Base-by-base conservation (phyloP, 2,329 filamentous ascomycete species). In the Amphichorda felina region DNA sequence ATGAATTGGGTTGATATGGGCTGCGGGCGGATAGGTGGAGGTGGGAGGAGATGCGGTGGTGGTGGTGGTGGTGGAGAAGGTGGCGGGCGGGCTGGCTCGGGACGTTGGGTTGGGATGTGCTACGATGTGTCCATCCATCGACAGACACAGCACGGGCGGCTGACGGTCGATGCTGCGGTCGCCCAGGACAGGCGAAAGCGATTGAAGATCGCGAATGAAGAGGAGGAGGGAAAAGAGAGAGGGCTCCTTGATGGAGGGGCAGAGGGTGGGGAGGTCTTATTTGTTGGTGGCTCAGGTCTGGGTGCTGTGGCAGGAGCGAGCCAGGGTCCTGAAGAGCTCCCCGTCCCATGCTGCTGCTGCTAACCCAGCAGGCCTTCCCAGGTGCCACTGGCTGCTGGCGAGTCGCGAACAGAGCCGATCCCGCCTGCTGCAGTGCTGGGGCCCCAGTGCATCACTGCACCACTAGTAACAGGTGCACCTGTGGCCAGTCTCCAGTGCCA, bases 101-200 rank as follows among this genome's bases (percentile, higher is more conserved):
- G 16, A 24, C 19, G 29, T 41, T 33, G 49, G 41, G 36, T 43
- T 38, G 15, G 47, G 36, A 39, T 26, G 26, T 2, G 33, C n/a
- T n/a, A n/a, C n/a, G n/a, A n/a, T n/a, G n/a, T n/a, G n/a, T n/a
- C 28, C 19, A 25, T 13, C 37, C 28, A 19, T 32, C 9, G 24
- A n/a, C 25, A 15, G 22, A 27, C 32, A 17, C 32, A 8, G 24
- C 37, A 14, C 24, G 24, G 17, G 15, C 33, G n/a, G 36, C 33
- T 31, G 32, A 30, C 10, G 17, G 34, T 18, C 14, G 15, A 15
- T 17, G 30, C 18, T 47, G 41, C 19, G 27, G 27, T 52, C 46
- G 33, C 33, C 24, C 29, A 14, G 47, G 49, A 24, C 45, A 45
- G 25, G 45, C 40, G 34, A 38, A 29, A 10, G 47, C 41, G 8